A percentile compares a stretch with the other conserved stretches of the same genome.
phyloP scores from a whole-genome alignment of 1,284 basidiomycete species.

The Marasmius oreades region DNA sequence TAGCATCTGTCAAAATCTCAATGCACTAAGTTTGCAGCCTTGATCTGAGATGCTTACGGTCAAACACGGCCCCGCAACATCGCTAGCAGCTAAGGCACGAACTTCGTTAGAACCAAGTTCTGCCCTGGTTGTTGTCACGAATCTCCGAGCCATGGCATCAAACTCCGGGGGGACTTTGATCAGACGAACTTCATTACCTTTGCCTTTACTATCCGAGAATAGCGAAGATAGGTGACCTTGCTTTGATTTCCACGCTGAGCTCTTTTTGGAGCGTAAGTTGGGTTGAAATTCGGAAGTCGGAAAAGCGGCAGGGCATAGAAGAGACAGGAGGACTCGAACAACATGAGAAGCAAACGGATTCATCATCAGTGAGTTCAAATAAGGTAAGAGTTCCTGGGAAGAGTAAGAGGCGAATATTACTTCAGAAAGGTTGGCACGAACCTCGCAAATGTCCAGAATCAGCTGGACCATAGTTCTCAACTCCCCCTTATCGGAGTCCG shows the following conservation, averaged over 20 bases:
- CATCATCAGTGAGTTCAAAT: constrained; percentile 63
- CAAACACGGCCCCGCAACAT: constrained; percentile 78
- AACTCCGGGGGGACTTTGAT: constrained; percentile 51
- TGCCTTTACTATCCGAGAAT: constrained; percentile 46
- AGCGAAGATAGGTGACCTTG: constrained; percentile 76
- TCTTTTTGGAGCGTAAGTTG: constrained; percentile 71
- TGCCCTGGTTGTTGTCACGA: constrained; percentile 54
- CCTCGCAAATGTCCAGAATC: constrained; percentile 62
- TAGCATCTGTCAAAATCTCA: constrained; percentile 65
- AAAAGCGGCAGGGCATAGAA: constrained; percentile 59
- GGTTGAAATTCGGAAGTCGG: constrained; percentile 34
- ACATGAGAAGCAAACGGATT: constrained; percentile 89
- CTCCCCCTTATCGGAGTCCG: constrained; percentile 55
- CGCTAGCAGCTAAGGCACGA: constrained; percentile 76
- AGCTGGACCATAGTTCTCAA: constrained; percentile 73
- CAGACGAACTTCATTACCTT: constrained; percentile 28
- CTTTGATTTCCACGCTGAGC: constrained; percentile 68
- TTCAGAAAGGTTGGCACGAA: constrained; percentile 29
- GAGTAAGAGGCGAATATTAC: neutral
- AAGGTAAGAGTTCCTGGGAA: constrained; percentile 64
- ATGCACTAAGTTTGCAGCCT: neutral
- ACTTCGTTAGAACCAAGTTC: constrained; percentile 71
- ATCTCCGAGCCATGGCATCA: constrained; percentile 40
- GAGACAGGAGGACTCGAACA: constrained; percentile 70
- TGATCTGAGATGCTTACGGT: constrained; percentile 48